phyloP scores from a whole-genome alignment of 2,329 filamentous ascomycete genomes.

The Ceratocystis destructans region DNA sequence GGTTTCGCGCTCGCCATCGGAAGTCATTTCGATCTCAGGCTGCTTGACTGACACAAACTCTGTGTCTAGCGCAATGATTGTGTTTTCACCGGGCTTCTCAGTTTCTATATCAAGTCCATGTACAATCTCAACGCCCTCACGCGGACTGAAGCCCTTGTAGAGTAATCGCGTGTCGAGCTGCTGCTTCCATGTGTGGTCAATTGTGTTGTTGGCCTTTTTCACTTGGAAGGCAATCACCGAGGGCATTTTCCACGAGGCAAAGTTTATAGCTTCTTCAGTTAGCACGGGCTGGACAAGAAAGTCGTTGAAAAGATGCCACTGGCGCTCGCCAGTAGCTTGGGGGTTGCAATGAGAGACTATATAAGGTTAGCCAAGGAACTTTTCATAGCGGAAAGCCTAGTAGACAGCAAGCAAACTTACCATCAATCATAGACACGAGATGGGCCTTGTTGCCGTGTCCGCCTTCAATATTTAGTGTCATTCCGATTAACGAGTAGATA shows the following conservation, averaged over 20 bases:
- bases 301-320: conserved; percentile 97
- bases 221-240: conserved; percentile 77
- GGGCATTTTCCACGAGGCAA: conserved; percentile 84
- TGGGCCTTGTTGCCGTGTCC: conserved; percentile 69
- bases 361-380: background rate
- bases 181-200: conserved; percentile 78
- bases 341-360: conserved; percentile 17
- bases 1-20: conserved; percentile 81
- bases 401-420: conserved; percentile 30
- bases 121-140: conserved; percentile 38
- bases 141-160: conserved; percentile 48
- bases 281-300: conserved; percentile 70
- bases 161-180: conserved; percentile 72
- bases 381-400: background rate
- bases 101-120: conserved; percentile 39
- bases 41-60: conserved; percentile 91
- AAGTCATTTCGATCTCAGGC: conserved; percentile 91
- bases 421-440: conserved; percentile 81
- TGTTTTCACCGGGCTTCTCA: conserved; percentile 57
- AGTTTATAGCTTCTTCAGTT: conserved; percentile 73
- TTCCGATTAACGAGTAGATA: conserved; percentile 81
- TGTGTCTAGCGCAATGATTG: conserved; percentile 79
- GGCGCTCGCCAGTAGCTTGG: conserved; percentile 44
- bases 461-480: conserved; percentile 81
- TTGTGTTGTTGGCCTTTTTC: conserved; percentile 63